These are phyloP conservation scores for Cercospora sp. DNA, from an alignment of 2,329 filamentous ascomycete species.

Conservation along the genomic window DNA sequence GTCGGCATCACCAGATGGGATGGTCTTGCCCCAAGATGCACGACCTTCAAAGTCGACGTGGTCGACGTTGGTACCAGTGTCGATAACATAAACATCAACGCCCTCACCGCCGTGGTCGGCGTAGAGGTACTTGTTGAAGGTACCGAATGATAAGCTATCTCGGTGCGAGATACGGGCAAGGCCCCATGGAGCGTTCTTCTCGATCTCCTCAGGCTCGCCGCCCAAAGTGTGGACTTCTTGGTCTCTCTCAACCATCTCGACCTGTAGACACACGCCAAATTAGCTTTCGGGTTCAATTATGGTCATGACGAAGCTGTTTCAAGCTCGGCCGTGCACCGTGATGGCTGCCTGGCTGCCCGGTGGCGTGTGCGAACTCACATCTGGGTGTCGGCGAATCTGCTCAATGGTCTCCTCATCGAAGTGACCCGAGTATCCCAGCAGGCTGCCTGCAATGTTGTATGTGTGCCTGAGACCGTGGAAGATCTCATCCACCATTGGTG, in stretches of 20 bases:
- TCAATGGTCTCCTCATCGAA: slow-evolving; percentile 93
- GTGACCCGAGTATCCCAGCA: slow-evolving; percentile 92
- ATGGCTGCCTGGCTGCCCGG: slow-evolving; percentile 17
- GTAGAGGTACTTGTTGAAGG: slow-evolving; percentile 98
- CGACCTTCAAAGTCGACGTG: slow-evolving; percentile 98
- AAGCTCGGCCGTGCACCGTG: slow-evolving; percentile 12
- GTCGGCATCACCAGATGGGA: slow-evolving; percentile 80
- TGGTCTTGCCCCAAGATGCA: slow-evolving; percentile 95
- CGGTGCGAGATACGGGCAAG: slow-evolving; percentile 97
- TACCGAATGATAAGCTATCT: slow-evolving; percentile 79
- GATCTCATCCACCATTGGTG: slow-evolving; percentile 65
- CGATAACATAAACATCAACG: slow-evolving; percentile 97
- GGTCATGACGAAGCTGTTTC: slow-evolving; percentile 2
- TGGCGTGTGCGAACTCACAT: slow-evolving; percentile 67
- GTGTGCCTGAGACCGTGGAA: slow-evolving; percentile 93
- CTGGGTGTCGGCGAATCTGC: slow-evolving; percentile 88
- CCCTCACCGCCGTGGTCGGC: slow-evolving; percentile 87
- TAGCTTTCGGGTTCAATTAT: background rate
- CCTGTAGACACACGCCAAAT: slow-evolving; percentile 53
- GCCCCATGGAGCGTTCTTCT: slow-evolving; percentile 98
- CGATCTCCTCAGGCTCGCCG: slow-evolving; percentile 55
- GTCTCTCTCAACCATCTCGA: slow-evolving; percentile 95
- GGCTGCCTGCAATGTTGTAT: slow-evolving; percentile 80
- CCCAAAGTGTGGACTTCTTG: slow-evolving; percentile 82
- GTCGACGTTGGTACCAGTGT: slow-evolving; percentile 90